Evolutionary conservation across 768 basidiomycete species (phyloP), one percentile per base, ranked within the genome.

Genomic region (Mycena sanguinolenta): DNA sequence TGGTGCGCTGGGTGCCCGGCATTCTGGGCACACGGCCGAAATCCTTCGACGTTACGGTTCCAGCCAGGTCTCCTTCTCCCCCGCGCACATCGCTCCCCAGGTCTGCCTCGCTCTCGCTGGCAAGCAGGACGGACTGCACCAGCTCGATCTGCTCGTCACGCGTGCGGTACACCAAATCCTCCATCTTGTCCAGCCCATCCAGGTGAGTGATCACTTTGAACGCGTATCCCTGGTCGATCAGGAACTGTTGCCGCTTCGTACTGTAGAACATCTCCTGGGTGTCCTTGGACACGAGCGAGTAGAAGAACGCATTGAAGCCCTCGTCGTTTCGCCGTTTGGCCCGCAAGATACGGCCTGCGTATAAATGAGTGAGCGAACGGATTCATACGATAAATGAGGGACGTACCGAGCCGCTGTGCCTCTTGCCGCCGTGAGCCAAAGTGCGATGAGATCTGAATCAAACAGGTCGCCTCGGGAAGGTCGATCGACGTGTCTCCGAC

Each of bases 211-310:
- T 99, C 62, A 99, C 97, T 82, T 99, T 99, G 90, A 99, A 99
- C 8, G 97, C 94, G 82, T 99, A 99, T 3, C 98, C 97, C 82
- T 98, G 97, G 78, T 99, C 98, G 77, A 99, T 97, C 74, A 99
- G 84, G 83, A 99, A 99, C 77, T 98, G 96, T 77, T 99, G 98
- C 19, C 98, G 91, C 82, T 99, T 99, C 4, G 98, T 97, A 79
- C 95, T 97, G 86, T 98, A 99, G 82, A 92, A 99, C 96, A 99
- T 99, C 82, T 99, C 98, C 77, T 98, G 96, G 5, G 97, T 99
- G 82, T 98, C 97, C 81, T 98, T 98, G 28, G 97, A 98, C 38
- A 99, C 98, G 9, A 99, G 90, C 36, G 98, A 98, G 80, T 99
- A 99, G 83, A 99, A 99, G 84, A 99, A 99, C 27, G 98, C 98